phyloP scores from a whole-genome alignment of 305 asterid genomes.

The Nicotiana rustica region DNA sequence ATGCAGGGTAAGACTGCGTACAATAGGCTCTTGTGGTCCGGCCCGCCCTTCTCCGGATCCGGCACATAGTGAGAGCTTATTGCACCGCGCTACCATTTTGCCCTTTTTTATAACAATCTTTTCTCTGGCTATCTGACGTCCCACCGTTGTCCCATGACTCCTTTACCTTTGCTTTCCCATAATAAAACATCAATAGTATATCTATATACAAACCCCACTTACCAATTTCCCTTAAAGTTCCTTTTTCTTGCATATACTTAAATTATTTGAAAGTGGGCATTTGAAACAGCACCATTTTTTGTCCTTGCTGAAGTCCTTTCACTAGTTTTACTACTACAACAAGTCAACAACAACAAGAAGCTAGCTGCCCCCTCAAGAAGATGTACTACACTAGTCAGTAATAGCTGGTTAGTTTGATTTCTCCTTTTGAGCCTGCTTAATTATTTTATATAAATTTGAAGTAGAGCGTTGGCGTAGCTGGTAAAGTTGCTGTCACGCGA shows the following conservation, averaged over 20 bases:
- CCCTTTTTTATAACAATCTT: background rate
- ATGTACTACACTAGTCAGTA: conserved; percentile 5
- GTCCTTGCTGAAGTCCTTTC: conserved; percentile 28
- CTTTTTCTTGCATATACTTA: conserved; percentile 20
- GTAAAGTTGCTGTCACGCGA: no score
- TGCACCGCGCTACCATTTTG: no score
- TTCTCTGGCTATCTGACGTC: conserved; percentile 47
- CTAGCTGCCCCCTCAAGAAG: conserved; percentile 5
- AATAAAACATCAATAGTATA: background rate
- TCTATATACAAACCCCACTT: background rate
- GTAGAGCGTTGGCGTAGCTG: no score
- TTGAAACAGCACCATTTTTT: conserved; percentile 33
- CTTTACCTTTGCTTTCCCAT: conserved; percentile 49
- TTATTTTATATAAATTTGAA: no score
- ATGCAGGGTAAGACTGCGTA: no score
- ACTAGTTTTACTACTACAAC: conserved; percentile 8
- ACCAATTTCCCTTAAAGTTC: conserved; percentile 30
- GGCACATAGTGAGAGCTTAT: fast-evolving
- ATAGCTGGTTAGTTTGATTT: conserved; percentile 15
- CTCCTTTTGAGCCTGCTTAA: background rate
- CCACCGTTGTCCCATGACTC: conserved; percentile 40
- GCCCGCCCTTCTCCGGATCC: fast-evolving
- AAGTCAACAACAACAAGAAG: conserved; percentile 21
- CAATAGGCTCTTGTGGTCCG: no score
- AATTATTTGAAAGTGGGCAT: conserved; percentile 11